phyloP scores from a whole-genome alignment of 495 filamentous ascomycete genomes.

The Penicillium atrosanguineum region DNA sequence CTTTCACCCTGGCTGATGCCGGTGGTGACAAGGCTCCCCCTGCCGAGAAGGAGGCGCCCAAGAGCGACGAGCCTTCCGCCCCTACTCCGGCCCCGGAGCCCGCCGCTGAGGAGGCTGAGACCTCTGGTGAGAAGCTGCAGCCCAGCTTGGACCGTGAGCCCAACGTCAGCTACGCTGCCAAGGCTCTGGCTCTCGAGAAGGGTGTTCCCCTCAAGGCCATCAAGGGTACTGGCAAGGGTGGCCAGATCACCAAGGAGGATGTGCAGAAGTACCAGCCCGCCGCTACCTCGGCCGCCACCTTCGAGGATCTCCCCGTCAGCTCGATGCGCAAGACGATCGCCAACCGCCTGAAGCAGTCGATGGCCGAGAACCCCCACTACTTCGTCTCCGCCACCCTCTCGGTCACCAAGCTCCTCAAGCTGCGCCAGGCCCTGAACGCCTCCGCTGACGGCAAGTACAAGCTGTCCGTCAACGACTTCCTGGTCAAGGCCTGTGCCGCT shows the following conservation, averaged over 20 bases:
- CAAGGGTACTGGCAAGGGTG: constrained; percentile 85
- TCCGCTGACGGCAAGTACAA: constrained; percentile 90
- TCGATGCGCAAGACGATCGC: constrained; percentile 99
- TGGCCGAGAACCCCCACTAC: constrained; percentile 95
- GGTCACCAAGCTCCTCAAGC: constrained; percentile 90
- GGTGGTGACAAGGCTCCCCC: constrained; percentile 74
- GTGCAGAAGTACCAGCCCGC: constrained; percentile 77
- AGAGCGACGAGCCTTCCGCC: constrained; percentile 57
- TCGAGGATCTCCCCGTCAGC: constrained; percentile 79
- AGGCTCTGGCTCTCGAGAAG: constrained; percentile 80
- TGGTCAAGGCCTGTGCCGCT: constrained; percentile 90
- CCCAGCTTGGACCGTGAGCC: constrained; percentile 78
- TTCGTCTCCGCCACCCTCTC: constrained; percentile 87
- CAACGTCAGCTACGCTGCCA: constrained; percentile 68
- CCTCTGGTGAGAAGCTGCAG: constrained; percentile 74
- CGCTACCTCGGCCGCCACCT: constrained; percentile 60
- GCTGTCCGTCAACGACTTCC: constrained; percentile 98
- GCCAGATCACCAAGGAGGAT: constrained; percentile 87
- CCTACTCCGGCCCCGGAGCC: constrained; percentile 57
- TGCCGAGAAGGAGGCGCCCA: constrained; percentile 59
- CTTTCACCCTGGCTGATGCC: constrained; percentile 84
- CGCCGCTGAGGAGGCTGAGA: constrained; percentile 66
- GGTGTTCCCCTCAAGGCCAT: constrained; percentile 74
- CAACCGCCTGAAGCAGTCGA: constrained; percentile 80
- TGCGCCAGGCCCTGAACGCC: constrained; percentile 90